Conservation (phyloP, 129 eudicot species). For the Cynara cardunculus region DNA sequence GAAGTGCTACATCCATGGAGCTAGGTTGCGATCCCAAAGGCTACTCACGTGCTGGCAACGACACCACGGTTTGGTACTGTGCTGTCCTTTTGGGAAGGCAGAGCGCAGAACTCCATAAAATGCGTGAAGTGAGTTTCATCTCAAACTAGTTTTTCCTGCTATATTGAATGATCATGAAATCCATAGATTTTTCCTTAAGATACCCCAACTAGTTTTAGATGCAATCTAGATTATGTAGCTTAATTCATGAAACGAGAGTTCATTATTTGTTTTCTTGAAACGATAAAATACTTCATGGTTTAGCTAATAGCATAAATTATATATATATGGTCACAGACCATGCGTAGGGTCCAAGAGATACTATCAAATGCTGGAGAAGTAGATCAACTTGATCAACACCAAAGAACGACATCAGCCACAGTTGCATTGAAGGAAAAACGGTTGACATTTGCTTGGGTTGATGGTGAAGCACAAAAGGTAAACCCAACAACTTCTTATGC, state of each 20-base stretch:
- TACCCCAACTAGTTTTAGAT: neutral
- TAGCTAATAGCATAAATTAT: conserved; percentile 24
- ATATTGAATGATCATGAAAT: neutral
- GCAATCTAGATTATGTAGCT: neutral
- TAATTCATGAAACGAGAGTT: neutral
- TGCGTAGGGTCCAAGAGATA: conserved; percentile 85
- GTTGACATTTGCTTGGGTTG: conserved; percentile 88
- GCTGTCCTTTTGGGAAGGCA: conserved; percentile 84
- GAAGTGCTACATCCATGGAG: conserved; percentile 83
- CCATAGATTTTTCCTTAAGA: neutral
- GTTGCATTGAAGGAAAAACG: conserved; percentile 69
- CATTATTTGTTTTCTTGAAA: neutral
- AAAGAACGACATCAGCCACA: conserved; percentile 43
- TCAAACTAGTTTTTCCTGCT: neutral
- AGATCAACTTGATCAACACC: conserved; percentile 32
- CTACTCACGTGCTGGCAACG: conserved; percentile 77
- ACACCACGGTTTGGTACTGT: conserved; percentile 79
- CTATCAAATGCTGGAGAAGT: conserved; percentile 47
- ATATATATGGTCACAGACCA: conserved; percentile 52
- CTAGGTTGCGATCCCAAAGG: conserved; percentile 91
- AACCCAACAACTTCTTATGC: conserved; percentile 4
- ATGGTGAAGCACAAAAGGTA: conserved; percentile 91
- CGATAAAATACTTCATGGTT: conserved; percentile 4
- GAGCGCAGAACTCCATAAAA: conserved; percentile 71
- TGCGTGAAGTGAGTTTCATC: conserved; percentile 76